Evolutionary conservation across 1,284 basidiomycete genomes (phyloP), one percentile per base, ranked within the genome.

Genomic region (Coniferiporia weirii): DNA sequence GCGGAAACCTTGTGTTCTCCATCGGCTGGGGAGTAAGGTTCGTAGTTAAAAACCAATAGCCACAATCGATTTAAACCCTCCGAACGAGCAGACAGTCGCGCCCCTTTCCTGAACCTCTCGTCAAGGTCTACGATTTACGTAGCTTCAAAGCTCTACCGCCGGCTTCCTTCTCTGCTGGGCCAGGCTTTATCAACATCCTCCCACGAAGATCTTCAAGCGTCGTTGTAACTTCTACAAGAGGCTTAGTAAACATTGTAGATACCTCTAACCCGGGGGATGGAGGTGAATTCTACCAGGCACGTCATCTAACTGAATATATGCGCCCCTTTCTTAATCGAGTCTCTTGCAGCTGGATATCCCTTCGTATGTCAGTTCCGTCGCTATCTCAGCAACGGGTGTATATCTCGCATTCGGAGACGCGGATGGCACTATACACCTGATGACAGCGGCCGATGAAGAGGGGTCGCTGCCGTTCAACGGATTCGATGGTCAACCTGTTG

Each of bases 401-500:
- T 97, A 94, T 67, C 79, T 99, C 67, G 95, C 93, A 0, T 95
- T 97, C 65, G 95, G 93, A 1, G 95, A 98, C 66, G 87, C 87
- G 0, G 89, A 94, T 56, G 95, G 95, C 7, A 78, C 80, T 9
- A 82, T 98, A 5, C 92, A 97, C 70, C 75, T 99, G 15, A 81
- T 95, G 76, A 89, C 92, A 3, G 85, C 85, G 57, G 84, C 83
- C 36, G 76, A 82, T 34, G 84, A 85, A 54, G 85, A 84, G n/a
- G 82, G 82, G 3, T 72, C 72, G 57, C 72, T 84, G 6, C 90
- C 89, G 1, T 91, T 96, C 74, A 98, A 95, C 68, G 91, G 93
- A 0, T 95, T 90, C 68, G 86, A 91, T 61, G 90, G 89, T 0
- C 83, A 90, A 62, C 84, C 92, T 12, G 76, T 91, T 43, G 92